These are phyloP conservation scores for Umbilicaria muhlenbergii DNA, from an alignment of 495 filamentous ascomycete genomes.

Conservation along the genomic window DNA sequence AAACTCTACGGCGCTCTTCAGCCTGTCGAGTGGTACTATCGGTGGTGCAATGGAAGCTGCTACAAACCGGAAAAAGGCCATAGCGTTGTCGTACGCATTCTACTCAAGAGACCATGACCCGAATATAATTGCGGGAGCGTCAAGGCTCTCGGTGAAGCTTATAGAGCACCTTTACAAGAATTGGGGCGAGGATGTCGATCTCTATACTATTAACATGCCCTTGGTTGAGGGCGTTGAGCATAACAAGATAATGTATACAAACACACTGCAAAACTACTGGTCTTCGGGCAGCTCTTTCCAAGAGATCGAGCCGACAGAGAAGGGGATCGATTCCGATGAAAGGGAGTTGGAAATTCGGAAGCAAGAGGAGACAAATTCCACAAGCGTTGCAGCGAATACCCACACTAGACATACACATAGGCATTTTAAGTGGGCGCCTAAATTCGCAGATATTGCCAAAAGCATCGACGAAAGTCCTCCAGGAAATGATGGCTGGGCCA, in stretches of 20 bases:
- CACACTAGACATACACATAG: constrained; percentile 43
- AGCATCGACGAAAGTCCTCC: constrained; percentile 65
- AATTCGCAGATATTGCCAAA: constrained; percentile 69
- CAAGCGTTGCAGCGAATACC: not conserved
- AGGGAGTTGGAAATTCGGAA: constrained; percentile 53
- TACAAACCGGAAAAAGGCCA: constrained; percentile 56
- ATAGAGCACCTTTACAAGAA: constrained; percentile 61
- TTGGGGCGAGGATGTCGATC: constrained; percentile 44
- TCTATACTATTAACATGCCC: constrained; percentile 83
- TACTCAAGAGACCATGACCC: constrained; percentile 67
- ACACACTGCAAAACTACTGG: constrained; percentile 85
- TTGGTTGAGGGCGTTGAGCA: constrained; percentile 50
- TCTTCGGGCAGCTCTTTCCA: constrained; percentile 65
- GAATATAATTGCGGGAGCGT: constrained; percentile 58
- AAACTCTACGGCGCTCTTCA: constrained; percentile 85
- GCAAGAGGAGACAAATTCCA: constrained; percentile 25
- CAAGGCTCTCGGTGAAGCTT: constrained; percentile 48
- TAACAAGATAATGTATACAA: constrained; percentile 59
- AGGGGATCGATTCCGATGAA: constrained; percentile 33
- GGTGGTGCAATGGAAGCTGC: constrained; percentile 88
- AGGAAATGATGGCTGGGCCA: constrained; percentile 90
- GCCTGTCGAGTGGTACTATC: constrained; percentile 76
- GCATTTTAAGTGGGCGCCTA: constrained; percentile 89
- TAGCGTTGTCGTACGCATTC: constrained; percentile 83
- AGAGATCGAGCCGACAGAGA: constrained; percentile 46